A percentile compares a stretch with the other conserved stretches of the same genome.
phyloP scores from a whole-genome alignment of 31 red algal genomes.

The Odonthalia washingtoniensis region DNA sequence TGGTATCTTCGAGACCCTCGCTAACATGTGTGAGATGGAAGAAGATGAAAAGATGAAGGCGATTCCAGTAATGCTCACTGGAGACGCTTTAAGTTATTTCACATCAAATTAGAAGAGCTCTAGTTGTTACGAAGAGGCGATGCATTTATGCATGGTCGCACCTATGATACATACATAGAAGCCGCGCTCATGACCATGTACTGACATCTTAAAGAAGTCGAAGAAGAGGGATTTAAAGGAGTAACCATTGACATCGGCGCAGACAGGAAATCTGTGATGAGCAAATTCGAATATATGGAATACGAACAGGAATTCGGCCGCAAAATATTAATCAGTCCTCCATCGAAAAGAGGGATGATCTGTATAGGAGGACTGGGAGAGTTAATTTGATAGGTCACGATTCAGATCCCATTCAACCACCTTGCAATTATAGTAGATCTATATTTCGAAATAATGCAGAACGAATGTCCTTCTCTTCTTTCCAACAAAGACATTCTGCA shows the following conservation, averaged over 20 bases:
- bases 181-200: too few relatives aligned
- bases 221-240: too few relatives aligned
- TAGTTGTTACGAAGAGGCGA: background rate
- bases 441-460: background rate
- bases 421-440: too few relatives aligned
- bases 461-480: background rate
- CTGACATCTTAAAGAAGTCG: too few relatives aligned
- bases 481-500: background rate
- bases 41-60: constrained; percentile 37
- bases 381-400: too few relatives aligned
- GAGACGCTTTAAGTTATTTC: constrained; percentile 39
- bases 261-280: constrained; percentile 9
- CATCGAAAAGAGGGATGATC: too few relatives aligned
- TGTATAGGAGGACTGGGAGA: too few relatives aligned
- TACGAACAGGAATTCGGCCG: too few relatives aligned
- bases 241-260: background rate
- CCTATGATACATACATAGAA: too few relatives aligned
- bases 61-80: constrained; percentile 43
- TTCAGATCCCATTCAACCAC: too few relatives aligned
- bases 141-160: too few relatives aligned
- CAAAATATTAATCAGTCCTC: too few relatives aligned
- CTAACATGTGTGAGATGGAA: constrained; percentile 3
- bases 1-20: constrained; percentile 36
- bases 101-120: background rate
- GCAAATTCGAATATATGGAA: background rate